Base-by-base conservation (phyloP, 345 rosid genomes). In the Arabis alpina region DNA sequence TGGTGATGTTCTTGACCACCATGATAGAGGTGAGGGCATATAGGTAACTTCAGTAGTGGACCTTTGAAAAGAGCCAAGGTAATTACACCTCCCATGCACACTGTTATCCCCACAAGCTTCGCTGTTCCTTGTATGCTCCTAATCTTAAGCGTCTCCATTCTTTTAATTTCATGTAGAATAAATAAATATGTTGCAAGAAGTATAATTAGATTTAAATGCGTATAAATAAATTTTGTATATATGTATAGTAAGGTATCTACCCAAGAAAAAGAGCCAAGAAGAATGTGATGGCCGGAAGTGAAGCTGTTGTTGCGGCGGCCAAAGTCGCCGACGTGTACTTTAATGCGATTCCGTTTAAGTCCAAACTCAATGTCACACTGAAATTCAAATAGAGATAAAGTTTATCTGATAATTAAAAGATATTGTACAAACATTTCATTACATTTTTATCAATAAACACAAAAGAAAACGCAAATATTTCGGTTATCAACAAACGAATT, bases 211-310 rank as follows among this genome's bases (percentile, higher is more conserved):
- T 13, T 14, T 16, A n/a, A 37, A 54, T 9, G 15, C 8, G 6
- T 34, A 19, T 3, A 10, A 8, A 4, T 15, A 36, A 11, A 16
- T 41, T 3, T 14, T 10, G 6, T 14, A 37, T 37, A 7, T n/a
- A n/a, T n/a, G n/a, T n/a, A n/a, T n/a, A n/a, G n/a, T n/a, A n/a
- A n/a, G n/a, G n/a, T n/a, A n/a, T n/a, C n/a, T 80, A 88, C 98
- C 92, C 77, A 67, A 91, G 83, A 32, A 85, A 41, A 61, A 93
- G 78, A 6, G 98, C 98, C 70, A 93, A 81, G 80, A 93, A 81
- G 84, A 93, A 91, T 63, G 98, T 93, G 63, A 93, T 84, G 73
- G 84, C 97, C 13, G 98, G 97, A 66, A 93, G 94, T 16, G 83
- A 78, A 65, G 92, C 88, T 43, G 91, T 66, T n/a, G 86, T 83